Percentiles rank a stretch among this genome's conserved stretches.
Conservation (phyloP, 1,284 basidiomycete species). For the Cutaneotrichosporon sp. region DNA sequence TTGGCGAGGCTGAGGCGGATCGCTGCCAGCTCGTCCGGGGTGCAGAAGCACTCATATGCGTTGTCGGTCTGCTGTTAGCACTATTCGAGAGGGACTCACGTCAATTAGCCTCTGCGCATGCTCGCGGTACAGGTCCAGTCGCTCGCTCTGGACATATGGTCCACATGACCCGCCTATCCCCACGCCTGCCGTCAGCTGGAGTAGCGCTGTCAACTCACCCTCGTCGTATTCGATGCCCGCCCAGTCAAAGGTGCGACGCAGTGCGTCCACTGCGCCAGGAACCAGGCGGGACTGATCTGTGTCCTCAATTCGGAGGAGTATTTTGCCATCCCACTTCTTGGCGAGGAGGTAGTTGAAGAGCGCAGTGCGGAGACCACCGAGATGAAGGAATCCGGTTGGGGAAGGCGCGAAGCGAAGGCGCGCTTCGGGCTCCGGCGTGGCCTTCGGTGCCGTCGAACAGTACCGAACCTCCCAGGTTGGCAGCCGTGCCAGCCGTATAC, state of each 20-base stretch:
- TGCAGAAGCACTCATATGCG: conserved; percentile 95
- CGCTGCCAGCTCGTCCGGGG: conserved; percentile 64
- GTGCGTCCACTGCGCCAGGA: conserved; percentile 76
- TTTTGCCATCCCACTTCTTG: conserved; percentile 74
- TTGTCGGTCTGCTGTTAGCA: conserved; percentile 63
- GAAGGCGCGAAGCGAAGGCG: conserved; percentile 90
- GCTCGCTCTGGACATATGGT: conserved; percentile 67
- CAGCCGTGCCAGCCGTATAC: not conserved
- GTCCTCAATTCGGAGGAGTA: conserved; percentile 88
- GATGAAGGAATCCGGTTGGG: conserved; percentile 89
- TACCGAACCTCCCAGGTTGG: not conserved
- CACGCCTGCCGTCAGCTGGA: conserved; percentile 6
- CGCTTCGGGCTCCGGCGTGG: conserved; percentile 14
- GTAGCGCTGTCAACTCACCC: conserved; percentile 59
- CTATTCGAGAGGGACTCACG: conserved; percentile 54
- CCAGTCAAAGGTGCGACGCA: conserved; percentile 78
- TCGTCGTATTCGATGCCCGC: conserved; percentile 90
- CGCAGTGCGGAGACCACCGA: conserved; percentile 94
- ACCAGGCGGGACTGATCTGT: conserved; percentile 85
- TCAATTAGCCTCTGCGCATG: conserved; percentile 74
- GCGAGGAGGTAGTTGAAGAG: conserved; percentile 90
- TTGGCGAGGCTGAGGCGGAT: conserved; percentile 69
- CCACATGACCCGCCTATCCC: conserved; percentile 9
- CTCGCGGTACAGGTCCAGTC: conserved; percentile 75
- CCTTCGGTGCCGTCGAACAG: not conserved